Evolutionary conservation across 1,284 basidiomycete species (phyloP).

Genomic region (Abortiporus biennis): DNA sequence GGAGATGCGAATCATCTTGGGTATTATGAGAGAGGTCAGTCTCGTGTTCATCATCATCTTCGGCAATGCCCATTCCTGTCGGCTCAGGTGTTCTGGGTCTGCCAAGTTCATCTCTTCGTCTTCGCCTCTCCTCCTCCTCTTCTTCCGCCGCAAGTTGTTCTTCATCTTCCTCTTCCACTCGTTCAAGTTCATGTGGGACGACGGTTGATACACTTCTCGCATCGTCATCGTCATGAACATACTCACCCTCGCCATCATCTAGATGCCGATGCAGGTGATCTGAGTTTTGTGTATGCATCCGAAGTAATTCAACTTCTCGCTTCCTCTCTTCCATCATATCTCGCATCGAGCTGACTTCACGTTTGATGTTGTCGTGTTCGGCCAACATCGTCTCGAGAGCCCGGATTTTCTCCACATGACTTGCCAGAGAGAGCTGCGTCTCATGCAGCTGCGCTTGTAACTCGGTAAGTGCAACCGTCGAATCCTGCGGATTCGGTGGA

Average conservation of each 20-base stretch:
- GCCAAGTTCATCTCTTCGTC: conserved; percentile 52
- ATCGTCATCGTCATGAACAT: conserved; percentile 44
- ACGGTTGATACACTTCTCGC: conserved; percentile 57
- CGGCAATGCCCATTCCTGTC: conserved; percentile 56
- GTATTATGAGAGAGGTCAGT: conserved; percentile 6
- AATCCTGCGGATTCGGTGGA: conserved; percentile 21
- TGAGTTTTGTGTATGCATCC: conserved; percentile 16
- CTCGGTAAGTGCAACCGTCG: conserved; percentile 43
- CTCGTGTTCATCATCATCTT: conserved; percentile 35
- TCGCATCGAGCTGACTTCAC: conserved; percentile 69
- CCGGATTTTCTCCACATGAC: conserved; percentile 83
- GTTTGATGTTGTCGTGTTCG: conserved; percentile 84
- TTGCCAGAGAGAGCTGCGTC: conserved; percentile 76
- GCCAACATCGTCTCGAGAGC: conserved; percentile 78
- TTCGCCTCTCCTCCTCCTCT: conserved; percentile 40
- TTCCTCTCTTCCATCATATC: conserved; percentile 64
- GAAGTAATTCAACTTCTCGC: conserved; percentile 26
- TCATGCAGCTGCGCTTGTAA: conserved; percentile 84
- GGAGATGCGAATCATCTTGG: conserved; percentile 12
- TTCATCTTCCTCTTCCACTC: conserved; percentile 72
- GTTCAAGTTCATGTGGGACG: conserved; percentile 62
- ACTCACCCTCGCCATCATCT: conserved; percentile 32
- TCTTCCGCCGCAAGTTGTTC: conserved; percentile 44
- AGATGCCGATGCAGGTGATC: conserved; percentile 14
- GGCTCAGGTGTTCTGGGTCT: conserved; percentile 76